A percentile compares a stretch with the other conserved stretches of the same genome.
Evolutionary conservation across 2,329 filamentous ascomycete genomes (phyloP).

Genomic region (Cladophialophora chaetospira): DNA sequence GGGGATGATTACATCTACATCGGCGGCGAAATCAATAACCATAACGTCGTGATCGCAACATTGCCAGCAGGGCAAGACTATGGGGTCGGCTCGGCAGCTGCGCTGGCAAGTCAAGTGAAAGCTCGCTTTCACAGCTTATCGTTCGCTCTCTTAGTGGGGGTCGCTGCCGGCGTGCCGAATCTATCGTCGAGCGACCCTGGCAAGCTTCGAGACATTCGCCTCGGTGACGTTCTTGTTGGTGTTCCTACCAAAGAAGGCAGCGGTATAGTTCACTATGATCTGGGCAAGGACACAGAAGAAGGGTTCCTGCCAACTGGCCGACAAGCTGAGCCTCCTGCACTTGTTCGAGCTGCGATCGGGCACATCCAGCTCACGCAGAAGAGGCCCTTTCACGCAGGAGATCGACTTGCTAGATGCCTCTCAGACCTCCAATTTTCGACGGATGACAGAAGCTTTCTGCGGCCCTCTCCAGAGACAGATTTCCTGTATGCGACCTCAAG

Average conservation of each 20-base stretch:
- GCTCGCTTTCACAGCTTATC: constrained; percentile 35
- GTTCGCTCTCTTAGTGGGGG: constrained; percentile 49
- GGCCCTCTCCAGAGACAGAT: not conserved
- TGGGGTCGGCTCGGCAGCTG: constrained; percentile 40
- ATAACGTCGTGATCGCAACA: constrained; percentile 31
- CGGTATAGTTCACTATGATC: constrained; percentile 38
- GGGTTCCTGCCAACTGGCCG: constrained; percentile 32
- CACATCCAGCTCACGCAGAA: constrained; percentile 23
- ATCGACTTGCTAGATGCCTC: not conserved
- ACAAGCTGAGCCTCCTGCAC: constrained; percentile 26
- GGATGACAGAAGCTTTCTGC: not conserved
- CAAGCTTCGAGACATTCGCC: constrained; percentile 31
- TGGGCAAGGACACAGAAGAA: constrained; percentile 31
- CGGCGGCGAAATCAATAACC: constrained; percentile 29
- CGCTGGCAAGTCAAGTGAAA: constrained; percentile 37
- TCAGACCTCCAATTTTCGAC: not conserved
- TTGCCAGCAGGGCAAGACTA: constrained; percentile 31
- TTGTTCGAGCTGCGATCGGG: constrained; percentile 24
- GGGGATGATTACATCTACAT: constrained; percentile 21
- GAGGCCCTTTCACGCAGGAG: constrained; percentile 17
- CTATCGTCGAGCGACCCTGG: not conserved
- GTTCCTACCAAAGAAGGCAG: constrained; percentile 21
- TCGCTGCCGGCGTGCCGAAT: constrained; percentile 41
- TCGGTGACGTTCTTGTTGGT: constrained; percentile 34
- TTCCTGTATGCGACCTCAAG: not conserved